These are phyloP conservation scores for Capsicum chinense DNA, from an alignment of 257 asterid species.

Conservation along the genomic window DNA sequence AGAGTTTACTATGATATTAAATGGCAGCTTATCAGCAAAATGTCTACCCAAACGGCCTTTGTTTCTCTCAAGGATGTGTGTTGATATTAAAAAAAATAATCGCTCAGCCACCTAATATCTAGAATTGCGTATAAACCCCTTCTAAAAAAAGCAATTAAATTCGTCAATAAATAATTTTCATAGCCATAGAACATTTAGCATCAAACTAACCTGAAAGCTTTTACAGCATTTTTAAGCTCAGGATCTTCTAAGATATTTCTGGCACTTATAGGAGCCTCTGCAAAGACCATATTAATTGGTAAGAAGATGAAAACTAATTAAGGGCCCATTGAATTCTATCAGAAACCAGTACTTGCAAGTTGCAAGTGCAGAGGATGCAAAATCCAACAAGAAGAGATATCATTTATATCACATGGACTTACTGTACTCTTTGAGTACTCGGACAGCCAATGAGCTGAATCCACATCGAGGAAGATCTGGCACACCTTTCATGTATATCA, in stretches of 20 bases:
- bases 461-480: slow-evolving; percentile 93
- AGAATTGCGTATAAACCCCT: slow-evolving; percentile 13
- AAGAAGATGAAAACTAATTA: slow-evolving; percentile 29
- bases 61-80: not conserved
- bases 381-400: not conserved
- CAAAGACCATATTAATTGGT: slow-evolving; percentile 35
- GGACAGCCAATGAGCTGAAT: slow-evolving; percentile 90
- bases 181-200: not conserved
- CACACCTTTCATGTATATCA: slow-evolving; percentile 98
- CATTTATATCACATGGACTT: slow-evolving; percentile 39
- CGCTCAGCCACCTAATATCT: not conserved
- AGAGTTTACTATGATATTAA: not conserved
- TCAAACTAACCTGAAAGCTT: slow-evolving; percentile 65
- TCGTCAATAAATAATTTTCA: not conserved
- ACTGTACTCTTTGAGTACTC: slow-evolving; percentile 83
- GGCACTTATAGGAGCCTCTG: slow-evolving; percentile 79
- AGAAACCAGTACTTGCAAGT: not conserved
- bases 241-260: slow-evolving; percentile 86
- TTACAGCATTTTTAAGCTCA: slow-evolving; percentile 87
- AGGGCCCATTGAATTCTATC: not conserved
- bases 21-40: slow-evolving; percentile 7
- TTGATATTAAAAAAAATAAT: not conserved
- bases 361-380: not conserved
- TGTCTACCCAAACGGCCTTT: not conserved
- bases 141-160: slow-evolving; percentile 13